Conservation (phyloP, 2,329 filamentous ascomycete species). For the Arthrobotrys conoides region DNA sequence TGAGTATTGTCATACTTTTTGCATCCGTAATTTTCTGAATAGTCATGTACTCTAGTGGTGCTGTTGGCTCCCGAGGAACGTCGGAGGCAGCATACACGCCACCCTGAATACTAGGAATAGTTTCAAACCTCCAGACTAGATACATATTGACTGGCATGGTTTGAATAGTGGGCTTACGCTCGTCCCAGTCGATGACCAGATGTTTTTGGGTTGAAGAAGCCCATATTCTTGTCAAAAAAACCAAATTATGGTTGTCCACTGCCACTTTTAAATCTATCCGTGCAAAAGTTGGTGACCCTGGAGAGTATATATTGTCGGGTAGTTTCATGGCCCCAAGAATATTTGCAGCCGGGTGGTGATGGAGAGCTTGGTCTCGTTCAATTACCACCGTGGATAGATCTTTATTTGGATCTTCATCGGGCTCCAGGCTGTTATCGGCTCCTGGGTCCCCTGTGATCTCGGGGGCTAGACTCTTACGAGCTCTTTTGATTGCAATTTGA, state of each 20-base stretch:
- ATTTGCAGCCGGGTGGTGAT: not conserved
- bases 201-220: not conserved
- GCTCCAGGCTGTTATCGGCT: not conserved
- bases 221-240: not conserved
- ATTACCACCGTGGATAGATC: not conserved
- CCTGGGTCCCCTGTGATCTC: not conserved
- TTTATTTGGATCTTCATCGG: not conserved
- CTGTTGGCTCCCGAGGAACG: not conserved
- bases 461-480: slow-evolving; percentile 1
- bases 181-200: not conserved
- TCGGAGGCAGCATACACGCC: not conserved
- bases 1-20: slow-evolving; percentile 8
- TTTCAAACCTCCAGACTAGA: slow-evolving; percentile 3
- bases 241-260: not conserved
- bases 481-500: slow-evolving; percentile 5
- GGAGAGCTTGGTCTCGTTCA: not conserved
- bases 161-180: not conserved
- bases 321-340: slow-evolving; percentile 4
- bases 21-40: not conserved
- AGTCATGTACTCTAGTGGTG: slow-evolving; percentile 14
- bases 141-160: not conserved
- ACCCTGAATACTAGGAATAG: not conserved
- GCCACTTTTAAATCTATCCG: not conserved
- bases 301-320: not conserved
- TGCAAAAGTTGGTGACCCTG: not conserved